These are phyloP conservation scores for Pneumocystis murina DNA, from an alignment of 1,139 yeast genomes.

Conservation along the genomic window DNA sequence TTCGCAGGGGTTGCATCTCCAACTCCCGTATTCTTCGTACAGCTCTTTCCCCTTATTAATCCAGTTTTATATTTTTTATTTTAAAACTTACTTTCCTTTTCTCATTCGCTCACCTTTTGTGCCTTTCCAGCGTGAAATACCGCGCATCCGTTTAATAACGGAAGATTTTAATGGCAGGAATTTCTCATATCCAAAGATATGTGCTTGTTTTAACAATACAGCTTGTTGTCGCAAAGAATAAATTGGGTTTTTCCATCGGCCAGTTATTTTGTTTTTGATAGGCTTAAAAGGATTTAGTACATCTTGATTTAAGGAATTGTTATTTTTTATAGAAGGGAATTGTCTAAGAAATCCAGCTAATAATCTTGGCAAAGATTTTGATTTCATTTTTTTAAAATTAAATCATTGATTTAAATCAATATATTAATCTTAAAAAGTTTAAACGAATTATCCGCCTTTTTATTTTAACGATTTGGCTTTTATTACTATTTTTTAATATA, in stretches of 20 bases:
- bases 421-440: no score
- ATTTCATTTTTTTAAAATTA: no score
- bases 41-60: background rate
- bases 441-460: background rate
- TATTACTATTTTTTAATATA: background rate
- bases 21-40: no score
- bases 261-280: background rate
- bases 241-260: background rate
- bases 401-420: no score
- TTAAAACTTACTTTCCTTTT: background rate
- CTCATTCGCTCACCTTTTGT: background rate
- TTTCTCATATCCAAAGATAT: background rate
- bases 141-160: background rate
- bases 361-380: no score
- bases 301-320: no score
- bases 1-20: conserved; percentile 1
- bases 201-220: background rate
- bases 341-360: no score
- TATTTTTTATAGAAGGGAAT: no score
- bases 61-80: background rate
- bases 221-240: background rate
- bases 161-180: background rate
- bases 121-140: background rate
- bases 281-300: background rate
- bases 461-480: background rate